Evolutionary conservation across 2,329 filamentous ascomycete species (phyloP).

Genomic region (Fusarium graminum): DNA sequence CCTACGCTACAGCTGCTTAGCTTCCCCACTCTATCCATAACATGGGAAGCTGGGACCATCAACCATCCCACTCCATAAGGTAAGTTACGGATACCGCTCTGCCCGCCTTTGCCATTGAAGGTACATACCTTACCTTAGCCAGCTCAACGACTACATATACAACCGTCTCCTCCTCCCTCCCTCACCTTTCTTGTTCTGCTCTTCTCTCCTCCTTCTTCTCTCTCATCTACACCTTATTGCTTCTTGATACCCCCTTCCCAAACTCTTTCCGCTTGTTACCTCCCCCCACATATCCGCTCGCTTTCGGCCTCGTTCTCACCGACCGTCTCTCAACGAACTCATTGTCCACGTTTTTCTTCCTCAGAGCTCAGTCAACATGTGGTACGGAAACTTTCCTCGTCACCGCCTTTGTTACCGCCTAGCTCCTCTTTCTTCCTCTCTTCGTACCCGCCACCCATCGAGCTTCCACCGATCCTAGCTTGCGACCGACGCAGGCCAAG

Average conservation of each 20-base stretch:
- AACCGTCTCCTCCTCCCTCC: constrained; percentile 39
- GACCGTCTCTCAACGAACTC: constrained; percentile 37
- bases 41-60: constrained; percentile 36
- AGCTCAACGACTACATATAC: constrained; percentile 47
- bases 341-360: constrained; percentile 31
- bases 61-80: constrained; percentile 16
- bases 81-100: constrained; percentile 37
- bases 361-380: constrained; percentile 48
- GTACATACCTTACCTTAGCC: constrained; percentile 9
- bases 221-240: constrained; percentile 46
- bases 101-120: constrained; percentile 19
- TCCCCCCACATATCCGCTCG: constrained; percentile 35
- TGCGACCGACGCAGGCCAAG: constrained; percentile 24
- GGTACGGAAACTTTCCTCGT: constrained; percentile 44
- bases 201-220: constrained; percentile 44
- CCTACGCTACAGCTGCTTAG: constrained; percentile 14
- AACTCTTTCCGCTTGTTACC: constrained; percentile 33
- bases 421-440: constrained; percentile 5
- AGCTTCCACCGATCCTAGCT: constrained; percentile 39
- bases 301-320: constrained; percentile 39
- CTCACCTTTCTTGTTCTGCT: constrained; percentile 39
- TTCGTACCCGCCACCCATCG: constrained; percentile 12
- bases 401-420: constrained; percentile 38
- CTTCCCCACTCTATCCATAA: constrained; percentile 32
- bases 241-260: constrained; percentile 49